Conservation (phyloP, 257 asterid genomes). For the Echites panduratus region DNA sequence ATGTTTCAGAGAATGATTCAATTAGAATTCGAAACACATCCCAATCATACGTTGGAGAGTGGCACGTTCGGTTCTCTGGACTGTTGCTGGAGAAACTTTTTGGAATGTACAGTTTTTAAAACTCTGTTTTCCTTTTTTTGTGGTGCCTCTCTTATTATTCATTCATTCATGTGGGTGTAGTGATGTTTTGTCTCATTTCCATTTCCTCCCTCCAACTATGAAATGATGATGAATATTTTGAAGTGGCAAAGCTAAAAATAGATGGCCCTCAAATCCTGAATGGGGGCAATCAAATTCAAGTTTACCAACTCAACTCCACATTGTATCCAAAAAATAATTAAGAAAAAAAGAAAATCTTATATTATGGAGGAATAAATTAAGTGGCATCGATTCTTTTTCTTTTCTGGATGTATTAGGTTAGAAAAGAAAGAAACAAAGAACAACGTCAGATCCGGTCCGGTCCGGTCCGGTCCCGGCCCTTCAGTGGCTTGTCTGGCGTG, state of each 20-base stretch:
- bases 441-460: not conserved
- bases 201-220: too few species aligned
- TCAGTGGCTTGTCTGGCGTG: not conserved
- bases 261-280: not conserved
- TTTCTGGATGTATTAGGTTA: not conserved
- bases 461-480: too few species aligned
- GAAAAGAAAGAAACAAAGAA: not conserved
- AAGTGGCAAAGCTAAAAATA: not conserved
- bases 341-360: too few species aligned
- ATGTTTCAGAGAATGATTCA: not conserved
- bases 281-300: not conserved
- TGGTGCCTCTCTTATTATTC: not conserved
- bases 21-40: too few species aligned
- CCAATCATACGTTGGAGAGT: too few species aligned
- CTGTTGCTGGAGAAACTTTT: not conserved
- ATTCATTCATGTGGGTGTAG: not conserved
- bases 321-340: not conserved
- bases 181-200: conserved; percentile 8
- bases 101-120: too few species aligned
- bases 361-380: not conserved
- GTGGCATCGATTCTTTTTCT: not conserved
- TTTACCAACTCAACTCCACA: conserved; percentile 15
- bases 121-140: not conserved
- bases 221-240: too few species aligned
- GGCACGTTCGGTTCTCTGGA: too few species aligned